phyloP scores from a whole-genome alignment of 1,284 basidiomycete genomes.

The Puccinia hordei region DNA sequence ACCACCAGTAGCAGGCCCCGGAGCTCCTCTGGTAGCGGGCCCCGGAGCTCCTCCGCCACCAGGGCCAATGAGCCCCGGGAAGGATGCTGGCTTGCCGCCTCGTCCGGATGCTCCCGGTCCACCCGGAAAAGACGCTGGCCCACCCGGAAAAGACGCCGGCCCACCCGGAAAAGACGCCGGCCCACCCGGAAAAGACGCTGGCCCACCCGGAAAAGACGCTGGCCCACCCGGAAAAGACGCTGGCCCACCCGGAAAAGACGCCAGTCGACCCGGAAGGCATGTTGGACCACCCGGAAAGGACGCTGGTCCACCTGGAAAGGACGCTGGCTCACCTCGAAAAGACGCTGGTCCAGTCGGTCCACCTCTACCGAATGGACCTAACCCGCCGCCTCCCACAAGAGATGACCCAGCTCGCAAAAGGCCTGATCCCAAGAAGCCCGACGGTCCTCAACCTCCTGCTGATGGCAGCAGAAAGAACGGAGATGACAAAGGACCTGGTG shows the following conservation, averaged over 20 bases:
- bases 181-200: background rate
- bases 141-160: background rate
- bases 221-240: background rate
- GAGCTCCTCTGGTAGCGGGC: background rate
- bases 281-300: background rate
- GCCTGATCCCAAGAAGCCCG: background rate
- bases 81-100: background rate
- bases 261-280: background rate
- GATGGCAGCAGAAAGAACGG: background rate
- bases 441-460: background rate
- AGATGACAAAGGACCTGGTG: background rate
- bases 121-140: background rate
- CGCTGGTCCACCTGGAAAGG: background rate
- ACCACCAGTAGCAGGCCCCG: background rate
- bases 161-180: background rate
- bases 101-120: background rate
- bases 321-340: background rate
- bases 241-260: background rate
- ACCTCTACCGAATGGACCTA: background rate
- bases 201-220: background rate
- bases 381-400: background rate
- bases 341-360: background rate
- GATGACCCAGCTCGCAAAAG: background rate
- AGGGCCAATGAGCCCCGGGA: background rate
- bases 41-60: background rate